These are phyloP conservation scores for Combretum micranthum DNA, from an alignment of 345 rosid species.

Conservation along the genomic window DNA sequence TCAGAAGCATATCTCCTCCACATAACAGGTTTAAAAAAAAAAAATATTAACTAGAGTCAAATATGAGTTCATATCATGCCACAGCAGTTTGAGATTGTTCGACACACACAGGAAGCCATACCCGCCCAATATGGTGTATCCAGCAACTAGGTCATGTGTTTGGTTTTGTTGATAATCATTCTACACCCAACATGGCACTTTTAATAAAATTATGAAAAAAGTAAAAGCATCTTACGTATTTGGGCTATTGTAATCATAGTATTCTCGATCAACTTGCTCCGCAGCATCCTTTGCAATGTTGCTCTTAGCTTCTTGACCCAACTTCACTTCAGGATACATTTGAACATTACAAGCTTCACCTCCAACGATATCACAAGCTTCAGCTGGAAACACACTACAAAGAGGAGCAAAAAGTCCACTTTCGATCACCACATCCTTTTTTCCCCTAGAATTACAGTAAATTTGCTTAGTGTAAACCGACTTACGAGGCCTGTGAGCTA, in stretches of 20 bases:
- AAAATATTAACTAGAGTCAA: too few species aligned
- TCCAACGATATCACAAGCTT: constrained; percentile 61
- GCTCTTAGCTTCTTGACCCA: constrained; percentile 26
- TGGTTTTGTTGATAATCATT: too few species aligned
- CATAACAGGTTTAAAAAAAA: too few species aligned
- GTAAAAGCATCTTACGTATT: constrained; percentile 61
- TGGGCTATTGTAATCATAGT: constrained; percentile 50
- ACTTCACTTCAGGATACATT: constrained; percentile 68
- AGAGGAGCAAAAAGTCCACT: neutral
- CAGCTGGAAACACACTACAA: constrained; percentile 60
- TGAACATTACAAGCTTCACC: constrained; percentile 53
- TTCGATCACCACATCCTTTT: too few species aligned
- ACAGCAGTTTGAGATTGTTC: neutral
- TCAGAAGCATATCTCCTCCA: too few species aligned
- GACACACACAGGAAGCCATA: neutral
- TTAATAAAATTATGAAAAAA: neutral
- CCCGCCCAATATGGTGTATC: too few species aligned
- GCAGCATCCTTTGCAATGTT: constrained; percentile 17
- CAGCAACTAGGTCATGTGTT: too few species aligned
- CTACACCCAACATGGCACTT: too few species aligned
- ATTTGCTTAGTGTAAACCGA: too few species aligned
- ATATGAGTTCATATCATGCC: neutral
- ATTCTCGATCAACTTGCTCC: constrained; percentile 64
- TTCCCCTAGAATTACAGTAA: neutral
- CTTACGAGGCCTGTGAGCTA: constrained; percentile 41